Base-by-base conservation (phyloP, 164 flowering plant species). In the Malania oleifera region DNA sequence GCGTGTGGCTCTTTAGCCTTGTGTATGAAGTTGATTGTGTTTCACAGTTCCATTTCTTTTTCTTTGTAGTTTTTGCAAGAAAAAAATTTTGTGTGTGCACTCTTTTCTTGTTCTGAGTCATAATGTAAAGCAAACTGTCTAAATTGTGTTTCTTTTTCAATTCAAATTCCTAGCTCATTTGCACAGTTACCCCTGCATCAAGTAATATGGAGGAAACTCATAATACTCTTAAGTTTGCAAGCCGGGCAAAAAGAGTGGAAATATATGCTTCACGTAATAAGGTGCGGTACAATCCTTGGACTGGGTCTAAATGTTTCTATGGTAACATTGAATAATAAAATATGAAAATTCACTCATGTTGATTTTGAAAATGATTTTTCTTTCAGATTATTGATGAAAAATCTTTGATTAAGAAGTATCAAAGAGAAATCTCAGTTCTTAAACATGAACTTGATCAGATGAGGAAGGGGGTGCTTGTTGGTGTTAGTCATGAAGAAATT, bases 121-220 rank as follows among this genome's bases (percentile, higher is more conserved):
- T 34, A 19, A 24, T 47, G 65, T 24, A 27, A 40, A 28, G 19
- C 19, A 53, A 50, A 61, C 47, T 45, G 9, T 38, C 20, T 22
- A 5, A 56, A 26, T 44, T 18, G 13, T n/a, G 18, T 67, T 38
- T 8, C 39, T 48, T 15, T 20, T 2, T 20, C n/a, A 69, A 56
- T 22, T 52, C 58, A 37, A 52, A 31, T 52, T 60, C 66, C 7
- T 86, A 95, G 99, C 96, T 95, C 62, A 95, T 95, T 38, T 95
- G 97, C 73, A 95, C 95, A n/a, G 81, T 95, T 48, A 95, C 99
- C 58, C 99, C 99, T 62, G 99, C 99, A 59, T 88, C 97, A 12
- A 95, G 99, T 71, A 89, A 73, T 63, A 70, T 81, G 91, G 99
- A 95, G 76, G 99, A 95, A 75, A 95, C 99, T 51, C 99, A 95